Evolutionary conservation across 1,284 basidiomycete species (phyloP), one percentile per base, ranked within the genome.

Genomic region (Microbotryomycetes sp.): DNA sequence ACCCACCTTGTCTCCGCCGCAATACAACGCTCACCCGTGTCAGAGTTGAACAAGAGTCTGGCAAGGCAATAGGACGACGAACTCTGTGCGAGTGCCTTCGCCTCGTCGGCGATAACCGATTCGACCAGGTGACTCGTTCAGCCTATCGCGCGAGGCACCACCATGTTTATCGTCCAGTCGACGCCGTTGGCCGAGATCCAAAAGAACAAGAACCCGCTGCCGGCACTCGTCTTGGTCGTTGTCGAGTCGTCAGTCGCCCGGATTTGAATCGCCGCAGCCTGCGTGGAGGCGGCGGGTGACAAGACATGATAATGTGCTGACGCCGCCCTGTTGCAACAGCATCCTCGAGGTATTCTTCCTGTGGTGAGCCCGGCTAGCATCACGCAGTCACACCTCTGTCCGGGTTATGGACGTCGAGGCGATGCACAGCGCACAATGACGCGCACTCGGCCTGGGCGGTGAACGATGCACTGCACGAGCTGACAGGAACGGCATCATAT

Each of bases 271-370:
- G n/a, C n/a, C n/a, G n/a, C n/a, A n/a, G n/a, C n/a, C n/a, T n/a
- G n/a, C n/a, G n/a, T n/a, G n/a, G n/a, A n/a, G n/a, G n/a, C n/a
- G n/a, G n/a, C n/a, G n/a, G n/a, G n/a, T n/a, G n/a, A n/a, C n/a
- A n/a, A n/a, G n/a, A n/a, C n/a, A n/a, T n/a, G n/a, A 15, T 24
- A 49, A 27, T 53, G 45, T 46, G 26, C 57, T 47, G 4, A 21
- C 28, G 18, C 28, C 28, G 11, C 27, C 4, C n/a, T 28, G 26
- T 5, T 18, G 1, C 41, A 1, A 57, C 59, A 66, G 64, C 16
- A 68, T 68, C 52, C 48, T 64, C 47, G 67, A 68, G 26, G 67
- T 68, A 28, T 66, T 66, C 51, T 58, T 68, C 35, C 58, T 68
- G 28, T 68, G 67, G 65, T 61, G 2, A 16, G 57, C 18, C 35